phyloP scores from a whole-genome alignment of 441 rosid species.

The Metrosideros polymorpha region DNA sequence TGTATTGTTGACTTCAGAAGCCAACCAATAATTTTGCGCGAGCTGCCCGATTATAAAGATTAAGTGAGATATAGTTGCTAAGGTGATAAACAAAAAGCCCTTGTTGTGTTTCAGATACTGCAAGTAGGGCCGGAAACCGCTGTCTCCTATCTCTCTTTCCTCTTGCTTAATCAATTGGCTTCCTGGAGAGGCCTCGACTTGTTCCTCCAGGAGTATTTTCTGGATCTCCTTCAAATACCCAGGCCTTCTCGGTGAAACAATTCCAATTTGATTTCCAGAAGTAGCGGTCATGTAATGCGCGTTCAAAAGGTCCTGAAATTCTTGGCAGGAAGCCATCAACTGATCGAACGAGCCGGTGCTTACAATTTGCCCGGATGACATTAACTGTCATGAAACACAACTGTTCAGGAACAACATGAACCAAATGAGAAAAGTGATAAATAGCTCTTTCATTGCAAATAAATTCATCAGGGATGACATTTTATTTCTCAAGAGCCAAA shows the following conservation, averaged over 20 bases:
- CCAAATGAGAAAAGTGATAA: not conserved
- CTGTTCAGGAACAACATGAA: not conserved
- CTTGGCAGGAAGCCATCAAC: constrained; percentile 1
- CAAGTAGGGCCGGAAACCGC: constrained; percentile 6
- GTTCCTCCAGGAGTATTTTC: not conserved
- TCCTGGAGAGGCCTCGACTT: not conserved
- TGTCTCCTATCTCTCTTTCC: constrained; percentile 8
- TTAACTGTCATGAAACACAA: not conserved
- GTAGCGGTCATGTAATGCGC: not conserved
- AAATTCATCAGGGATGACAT: not conserved
- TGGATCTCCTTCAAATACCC: not conserved
- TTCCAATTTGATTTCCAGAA: not conserved
- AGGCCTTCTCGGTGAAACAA: not conserved
- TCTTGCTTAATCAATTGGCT: constrained; percentile 8
- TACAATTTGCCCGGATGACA: constrained; percentile 1
- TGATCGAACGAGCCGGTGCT: not conserved
- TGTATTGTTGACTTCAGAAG: not conserved
- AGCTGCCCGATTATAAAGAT: not conserved
- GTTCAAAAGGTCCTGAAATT: constrained; percentile 3
- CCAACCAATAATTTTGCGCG: constrained; percentile 4
- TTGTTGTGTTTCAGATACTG: constrained; percentile 5
- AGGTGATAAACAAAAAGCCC: not conserved
- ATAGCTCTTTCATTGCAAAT: not conserved
- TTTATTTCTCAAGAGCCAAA: not conserved
- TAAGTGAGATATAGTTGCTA: not conserved